Percentiles rank a stretch among this genome's conserved stretches.
Evolutionary conservation across 2,329 filamentous ascomycete genomes (phyloP).

Genomic region (Fusarium sp.): DNA sequence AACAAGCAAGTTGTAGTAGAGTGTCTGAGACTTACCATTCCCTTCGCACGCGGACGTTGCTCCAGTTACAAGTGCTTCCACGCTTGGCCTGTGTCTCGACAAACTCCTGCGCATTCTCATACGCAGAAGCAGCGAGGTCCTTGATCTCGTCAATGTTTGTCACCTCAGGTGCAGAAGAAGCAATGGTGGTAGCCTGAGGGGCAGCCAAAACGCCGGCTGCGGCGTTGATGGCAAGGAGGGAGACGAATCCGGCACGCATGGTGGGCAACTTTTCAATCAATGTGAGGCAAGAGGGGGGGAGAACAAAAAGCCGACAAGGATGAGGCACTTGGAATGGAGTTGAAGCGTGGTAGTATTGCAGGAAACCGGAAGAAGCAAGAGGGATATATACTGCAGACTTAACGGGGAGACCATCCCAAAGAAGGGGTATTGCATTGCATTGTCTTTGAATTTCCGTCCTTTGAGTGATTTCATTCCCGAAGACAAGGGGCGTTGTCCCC

Average conservation of each 20-base stretch:
- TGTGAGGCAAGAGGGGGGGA: background rate
- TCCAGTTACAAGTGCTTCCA: conserved; percentile 43
- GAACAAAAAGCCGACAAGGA: conserved; percentile 13
- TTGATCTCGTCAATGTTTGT: conserved; percentile 36
- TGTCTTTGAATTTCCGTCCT: background rate
- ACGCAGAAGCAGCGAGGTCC: conserved; percentile 40
- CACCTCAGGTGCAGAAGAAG: conserved; percentile 30
- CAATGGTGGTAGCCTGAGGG: conserved; percentile 27
- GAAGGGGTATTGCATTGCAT: background rate
- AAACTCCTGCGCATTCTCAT: conserved; percentile 39
- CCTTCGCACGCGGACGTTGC: conserved; percentile 46
- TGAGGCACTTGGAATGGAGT: conserved; percentile 1
- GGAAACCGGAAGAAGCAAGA: conserved; percentile 14
- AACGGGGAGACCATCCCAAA: background rate
- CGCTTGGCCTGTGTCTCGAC: conserved; percentile 35
- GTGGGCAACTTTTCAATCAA: conserved; percentile 15
- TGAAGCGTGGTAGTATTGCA: conserved; percentile 15
- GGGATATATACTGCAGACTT: conserved; percentile 9
- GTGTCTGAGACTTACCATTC: conserved; percentile 46
- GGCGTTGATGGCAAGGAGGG: conserved; percentile 41
- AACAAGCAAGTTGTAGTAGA: background rate
- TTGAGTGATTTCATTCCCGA: background rate
- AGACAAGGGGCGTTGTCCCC: background rate
- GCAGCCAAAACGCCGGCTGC: conserved; percentile 37
- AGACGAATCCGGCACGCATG: conserved; percentile 39